Percentiles rank a stretch among this genome's conserved stretches.
These are phyloP conservation scores for Penicillium goetzii DNA, from an alignment of 495 filamentous ascomycete genomes.

Conservation along the genomic window DNA sequence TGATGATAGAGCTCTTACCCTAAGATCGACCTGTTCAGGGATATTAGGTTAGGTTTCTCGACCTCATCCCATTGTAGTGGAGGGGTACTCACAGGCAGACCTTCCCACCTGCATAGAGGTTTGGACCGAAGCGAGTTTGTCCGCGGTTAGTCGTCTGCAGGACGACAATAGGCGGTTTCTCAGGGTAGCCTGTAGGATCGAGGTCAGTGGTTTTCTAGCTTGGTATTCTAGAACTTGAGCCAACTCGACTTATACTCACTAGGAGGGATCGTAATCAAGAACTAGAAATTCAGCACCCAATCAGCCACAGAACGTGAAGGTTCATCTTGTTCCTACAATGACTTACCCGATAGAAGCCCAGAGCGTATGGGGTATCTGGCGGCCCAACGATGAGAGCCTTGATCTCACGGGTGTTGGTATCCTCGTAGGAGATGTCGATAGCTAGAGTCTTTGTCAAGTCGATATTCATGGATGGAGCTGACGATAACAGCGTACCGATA, in stretches of 20 bases:
- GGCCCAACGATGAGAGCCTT: slow-evolving; percentile 89
- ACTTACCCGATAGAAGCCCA: slow-evolving; percentile 91
- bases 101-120: slow-evolving; percentile 89
- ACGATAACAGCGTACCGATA: slow-evolving; percentile 12
- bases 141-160: slow-evolving; percentile 87
- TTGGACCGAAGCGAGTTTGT: slow-evolving; percentile 89
- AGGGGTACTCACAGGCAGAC: slow-evolving; percentile 76
- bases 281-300: slow-evolving; percentile 26
- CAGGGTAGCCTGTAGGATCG: slow-evolving; percentile 75
- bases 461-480: not conserved
- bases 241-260: slow-evolving; percentile 20
- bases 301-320: not conserved
- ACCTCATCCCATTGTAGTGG: not conserved
- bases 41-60: slow-evolving; percentile 20
- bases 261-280: slow-evolving; percentile 41
- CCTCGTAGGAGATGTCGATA: slow-evolving; percentile 69
- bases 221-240: not conserved
- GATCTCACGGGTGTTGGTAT: slow-evolving; percentile 86
- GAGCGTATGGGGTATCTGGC: slow-evolving; percentile 94
- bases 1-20: slow-evolving; percentile 58
- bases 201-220: slow-evolving; percentile 6
- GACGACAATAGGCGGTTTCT: slow-evolving; percentile 73
- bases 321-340: not conserved
- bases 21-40: slow-evolving; percentile 73
- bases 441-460: slow-evolving; percentile 10